These are phyloP conservation scores for Eucalyptus victrix DNA, from an alignment of 345 rosid genomes.

Conservation along the genomic window DNA sequence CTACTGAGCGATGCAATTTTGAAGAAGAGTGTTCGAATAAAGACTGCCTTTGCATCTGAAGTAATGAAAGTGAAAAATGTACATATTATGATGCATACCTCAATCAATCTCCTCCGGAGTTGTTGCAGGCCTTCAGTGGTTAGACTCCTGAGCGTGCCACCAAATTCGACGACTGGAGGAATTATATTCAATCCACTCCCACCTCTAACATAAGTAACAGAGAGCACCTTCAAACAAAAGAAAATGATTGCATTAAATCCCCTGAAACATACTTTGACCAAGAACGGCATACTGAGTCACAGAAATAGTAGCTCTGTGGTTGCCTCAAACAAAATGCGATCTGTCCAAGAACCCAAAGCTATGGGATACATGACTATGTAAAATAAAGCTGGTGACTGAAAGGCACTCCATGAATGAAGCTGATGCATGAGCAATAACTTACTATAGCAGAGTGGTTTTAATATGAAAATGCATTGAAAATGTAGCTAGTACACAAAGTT, in stretches of 20 bases:
- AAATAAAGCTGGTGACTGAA: neutral
- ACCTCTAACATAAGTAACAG: constrained; percentile 58
- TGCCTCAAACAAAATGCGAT: neutral
- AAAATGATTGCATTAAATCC: neutral
- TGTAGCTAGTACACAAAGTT: neutral
- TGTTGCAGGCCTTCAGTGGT: constrained; percentile 54
- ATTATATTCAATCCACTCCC: constrained; percentile 38
- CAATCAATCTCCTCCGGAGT: constrained; percentile 51
- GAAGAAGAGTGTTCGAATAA: neutral
- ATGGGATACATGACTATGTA: neutral
- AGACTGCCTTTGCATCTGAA: neutral
- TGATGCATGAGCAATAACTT: neutral
- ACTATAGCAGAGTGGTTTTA: neutral
- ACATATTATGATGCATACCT: constrained; percentile 22
- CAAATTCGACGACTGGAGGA: constrained; percentile 59
- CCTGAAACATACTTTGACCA: neutral
- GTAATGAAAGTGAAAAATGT: neutral
- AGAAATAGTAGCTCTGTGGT: neutral
- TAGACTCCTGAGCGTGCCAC: constrained; percentile 89
- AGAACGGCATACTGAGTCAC: neutral
- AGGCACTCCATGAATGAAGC: neutral
- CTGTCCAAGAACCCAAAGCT: neutral
- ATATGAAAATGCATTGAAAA: neutral
- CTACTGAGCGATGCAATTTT: neutral
- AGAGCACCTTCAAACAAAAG: constrained; percentile 46